Evolutionary conservation across 257 asterid genomes (phyloP).

Genomic region (Salvia splendens): DNA sequence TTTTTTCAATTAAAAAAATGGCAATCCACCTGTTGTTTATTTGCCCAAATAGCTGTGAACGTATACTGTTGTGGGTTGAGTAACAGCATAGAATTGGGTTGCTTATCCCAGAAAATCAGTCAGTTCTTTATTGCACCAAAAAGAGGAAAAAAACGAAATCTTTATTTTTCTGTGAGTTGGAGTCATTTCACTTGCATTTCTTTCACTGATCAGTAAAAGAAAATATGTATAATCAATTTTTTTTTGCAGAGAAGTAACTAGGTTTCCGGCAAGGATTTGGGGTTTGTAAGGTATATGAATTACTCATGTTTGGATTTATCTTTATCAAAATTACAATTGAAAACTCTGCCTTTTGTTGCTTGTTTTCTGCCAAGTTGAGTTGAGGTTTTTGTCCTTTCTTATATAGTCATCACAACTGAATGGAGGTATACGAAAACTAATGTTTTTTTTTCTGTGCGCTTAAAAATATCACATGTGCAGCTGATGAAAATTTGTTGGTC

Average conservation of each 20-base stretch:
- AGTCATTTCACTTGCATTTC: conserved; percentile 25
- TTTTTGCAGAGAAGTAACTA: conserved; percentile 15
- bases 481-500: conserved; percentile 37
- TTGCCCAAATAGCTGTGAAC: conserved; percentile 22
- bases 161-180: conserved; percentile 26
- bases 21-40: background rate
- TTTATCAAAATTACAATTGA: background rate
- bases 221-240: conserved; percentile 12
- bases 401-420: conserved; percentile 31
- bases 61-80: background rate
- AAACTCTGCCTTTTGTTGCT: conserved; percentile 29
- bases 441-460: conserved; percentile 34
- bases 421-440: conserved; percentile 26
- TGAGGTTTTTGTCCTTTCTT: conserved; percentile 36
- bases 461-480: conserved; percentile 35
- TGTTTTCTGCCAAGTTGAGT: conserved; percentile 24
- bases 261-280: conserved; percentile 27
- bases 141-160: conserved; percentile 15
- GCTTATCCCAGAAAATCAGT: conserved; percentile 16
- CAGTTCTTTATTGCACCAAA: conserved; percentile 15
- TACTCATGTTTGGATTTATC: conserved; percentile 14
- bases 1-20: background rate
- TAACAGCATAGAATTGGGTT: conserved; percentile 14
- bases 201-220: conserved; percentile 11
- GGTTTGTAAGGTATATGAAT: conserved; percentile 27